These are phyloP conservation scores for Didymella sp. DNA, from an alignment of 2,329 filamentous ascomycete species.

Conservation along the genomic window DNA sequence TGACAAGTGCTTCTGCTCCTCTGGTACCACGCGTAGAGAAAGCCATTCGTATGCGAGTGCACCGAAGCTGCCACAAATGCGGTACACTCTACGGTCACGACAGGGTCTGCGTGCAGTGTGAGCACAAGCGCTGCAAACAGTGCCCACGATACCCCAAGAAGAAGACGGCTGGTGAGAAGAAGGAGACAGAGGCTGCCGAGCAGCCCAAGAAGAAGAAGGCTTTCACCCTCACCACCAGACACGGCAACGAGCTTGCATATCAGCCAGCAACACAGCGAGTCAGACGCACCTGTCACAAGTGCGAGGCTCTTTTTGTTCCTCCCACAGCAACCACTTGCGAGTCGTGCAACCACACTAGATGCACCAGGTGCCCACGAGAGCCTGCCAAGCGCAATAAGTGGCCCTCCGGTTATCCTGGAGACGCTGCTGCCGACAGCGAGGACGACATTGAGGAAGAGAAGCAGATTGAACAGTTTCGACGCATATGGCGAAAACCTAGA, in stretches of 20 bases:
- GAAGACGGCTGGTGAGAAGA: slow-evolving; percentile 55
- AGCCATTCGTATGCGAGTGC: slow-evolving; percentile 78
- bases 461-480: slow-evolving; percentile 37
- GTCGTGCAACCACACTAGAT: slow-evolving; percentile 74
- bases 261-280: slow-evolving; percentile 76
- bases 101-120: slow-evolving; percentile 77
- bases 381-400: slow-evolving; percentile 76
- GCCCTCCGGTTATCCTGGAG: slow-evolving; percentile 73
- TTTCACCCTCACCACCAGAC: slow-evolving; percentile 70
- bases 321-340: slow-evolving; percentile 66
- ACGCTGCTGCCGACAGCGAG: slow-evolving; percentile 54
- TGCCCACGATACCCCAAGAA: slow-evolving; percentile 78
- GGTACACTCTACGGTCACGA: slow-evolving; percentile 74
- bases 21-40: slow-evolving; percentile 69
- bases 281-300: slow-evolving; percentile 78
- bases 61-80: slow-evolving; percentile 82
- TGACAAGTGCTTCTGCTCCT: slow-evolving; percentile 33
- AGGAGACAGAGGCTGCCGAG: slow-evolving; percentile 50
- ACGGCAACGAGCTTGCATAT: slow-evolving; percentile 72
- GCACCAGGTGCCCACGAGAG: slow-evolving; percentile 80
- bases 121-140: slow-evolving; percentile 80
- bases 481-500: slow-evolving; percentile 55
- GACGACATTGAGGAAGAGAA: slow-evolving; percentile 36
- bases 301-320: slow-evolving; percentile 66
- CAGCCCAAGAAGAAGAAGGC: slow-evolving; percentile 57